Base-by-base conservation (phyloP, 352 stramenopile genomes). In the Globisporangium perplexum region DNA sequence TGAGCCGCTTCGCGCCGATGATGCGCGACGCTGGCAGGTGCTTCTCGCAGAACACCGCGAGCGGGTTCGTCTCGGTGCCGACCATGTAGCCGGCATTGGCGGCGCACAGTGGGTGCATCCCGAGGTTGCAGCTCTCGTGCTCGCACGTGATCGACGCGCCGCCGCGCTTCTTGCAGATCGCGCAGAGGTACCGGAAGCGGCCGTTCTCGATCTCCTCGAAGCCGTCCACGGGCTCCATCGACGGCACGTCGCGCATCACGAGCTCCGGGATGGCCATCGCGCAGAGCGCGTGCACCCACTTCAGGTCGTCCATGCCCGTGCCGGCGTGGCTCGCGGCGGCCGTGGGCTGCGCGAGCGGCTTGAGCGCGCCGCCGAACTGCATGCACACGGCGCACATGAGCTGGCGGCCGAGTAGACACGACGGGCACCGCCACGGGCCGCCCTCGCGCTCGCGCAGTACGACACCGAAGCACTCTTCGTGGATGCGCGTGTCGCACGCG, bases 201-300 rank as follows among this genome's bases (percentile, higher is more conserved):
- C 77, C 71, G 54, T 90, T 91, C 51, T 94, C 83, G 47, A 94
- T 90, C 57, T 88, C 81, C 10, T 90, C 77, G 43, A 92, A 79
- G 49, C 83, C 83, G 50, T 94, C 81, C 4, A 94, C 75, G 0
- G 84, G 84, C 49, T 95, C 84, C 59, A 95, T 78, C 7, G 70
- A 86, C 15, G 82, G 82, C 17, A 93, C 81, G 53, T 95, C 83
- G 30, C 86, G 68, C 76, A 95, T 78, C 24, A 77, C 64, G 28
- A 96, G 72, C 59, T 96, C 86, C 4, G 86, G 86, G 50, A 96
- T 92, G 43, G 78, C 78, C 28, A 96, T 61, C 0, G 83, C 81
- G 60, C 86, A 96, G 22, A 93, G 59, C 24, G 88, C 74, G 55
- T 96, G 86, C 18, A 86, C 79, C 86, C 86, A 96, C 57, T 88